Conservation (phyloP, 148 eudicot species). For the Silene conica region DNA sequence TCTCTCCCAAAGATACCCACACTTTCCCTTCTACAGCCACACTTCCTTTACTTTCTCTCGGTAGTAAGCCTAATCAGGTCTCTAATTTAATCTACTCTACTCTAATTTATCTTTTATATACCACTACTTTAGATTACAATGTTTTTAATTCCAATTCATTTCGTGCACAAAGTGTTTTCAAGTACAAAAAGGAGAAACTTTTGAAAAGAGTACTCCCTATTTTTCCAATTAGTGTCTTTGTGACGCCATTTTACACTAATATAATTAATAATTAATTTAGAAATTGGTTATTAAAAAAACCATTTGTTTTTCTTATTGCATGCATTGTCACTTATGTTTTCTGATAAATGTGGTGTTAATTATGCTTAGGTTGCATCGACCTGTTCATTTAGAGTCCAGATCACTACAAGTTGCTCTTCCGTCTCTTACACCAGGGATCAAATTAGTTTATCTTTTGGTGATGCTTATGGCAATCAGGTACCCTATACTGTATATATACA, state of each 20-base stretch:
- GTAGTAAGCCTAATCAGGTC: background rate
- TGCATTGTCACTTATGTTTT: background rate
- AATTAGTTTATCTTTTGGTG: slow-evolving; percentile 54
- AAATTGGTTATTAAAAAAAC: too few species aligned
- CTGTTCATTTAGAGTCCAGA: slow-evolving; percentile 34
- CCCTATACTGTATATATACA: too few species aligned
- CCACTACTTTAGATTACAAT: too few species aligned
- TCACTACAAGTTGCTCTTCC: slow-evolving; percentile 48
- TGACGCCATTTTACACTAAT: too few species aligned
- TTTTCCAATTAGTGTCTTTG: too few species aligned
- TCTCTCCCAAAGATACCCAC: background rate
- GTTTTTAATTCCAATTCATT: too few species aligned
- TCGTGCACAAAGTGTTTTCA: too few species aligned
- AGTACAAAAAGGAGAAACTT: too few species aligned
- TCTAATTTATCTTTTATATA: too few species aligned
- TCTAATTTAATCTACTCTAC: background rate
- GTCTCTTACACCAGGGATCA: slow-evolving; percentile 39
- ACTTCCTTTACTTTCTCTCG: background rate
- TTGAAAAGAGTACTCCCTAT: too few species aligned
- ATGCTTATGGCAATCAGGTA: slow-evolving; percentile 54
- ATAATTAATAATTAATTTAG: too few species aligned
- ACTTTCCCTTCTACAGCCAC: background rate
- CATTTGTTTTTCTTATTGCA: background rate
- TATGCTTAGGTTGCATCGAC: slow-evolving; percentile 7
- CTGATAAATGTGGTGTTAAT: background rate